Evolutionary conservation across 2,329 filamentous ascomycete genomes (phyloP).

Genomic region (Achaetomium macrosporum): DNA sequence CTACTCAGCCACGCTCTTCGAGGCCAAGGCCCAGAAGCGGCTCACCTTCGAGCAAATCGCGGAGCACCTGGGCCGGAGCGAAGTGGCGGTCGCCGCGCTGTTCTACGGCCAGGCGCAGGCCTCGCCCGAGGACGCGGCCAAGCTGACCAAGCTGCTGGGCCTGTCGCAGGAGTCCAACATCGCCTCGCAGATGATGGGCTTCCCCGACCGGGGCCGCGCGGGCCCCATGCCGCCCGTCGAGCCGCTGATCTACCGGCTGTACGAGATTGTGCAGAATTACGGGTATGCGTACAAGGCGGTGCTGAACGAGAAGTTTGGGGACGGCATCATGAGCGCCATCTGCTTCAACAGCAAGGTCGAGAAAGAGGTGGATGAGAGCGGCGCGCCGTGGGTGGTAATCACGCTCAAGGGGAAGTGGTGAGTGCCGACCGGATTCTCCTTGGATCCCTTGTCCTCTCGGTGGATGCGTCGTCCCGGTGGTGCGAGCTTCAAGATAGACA

Average conservation of each 20-base stretch:
- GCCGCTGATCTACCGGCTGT: constrained; percentile 82
- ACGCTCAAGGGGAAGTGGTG: constrained; percentile 80
- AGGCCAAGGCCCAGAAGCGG: constrained; percentile 68
- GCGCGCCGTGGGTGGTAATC: constrained; percentile 77
- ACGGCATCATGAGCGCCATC: constrained; percentile 96
- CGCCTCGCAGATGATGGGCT: constrained; percentile 59
- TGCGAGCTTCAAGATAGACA: background rate
- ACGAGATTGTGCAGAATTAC: constrained; percentile 95
- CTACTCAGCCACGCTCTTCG: constrained; percentile 68
- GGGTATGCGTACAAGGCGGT: constrained; percentile 94
- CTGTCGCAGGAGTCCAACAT: constrained; percentile 47
- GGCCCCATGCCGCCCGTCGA: constrained; percentile 81
- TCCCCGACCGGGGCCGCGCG: constrained; percentile 73
- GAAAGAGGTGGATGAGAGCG: constrained; percentile 83
- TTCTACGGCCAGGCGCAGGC: constrained; percentile 72
- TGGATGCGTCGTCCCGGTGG: background rate
- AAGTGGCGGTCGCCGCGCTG: constrained; percentile 79
- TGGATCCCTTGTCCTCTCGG: background rate
- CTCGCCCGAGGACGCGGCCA: constrained; percentile 45
- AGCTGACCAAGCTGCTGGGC: constrained; percentile 53
- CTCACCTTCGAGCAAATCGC: constrained; percentile 77
- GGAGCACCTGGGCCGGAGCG: constrained; percentile 64
- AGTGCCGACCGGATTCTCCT: constrained; percentile 27
- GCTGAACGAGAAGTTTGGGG: constrained; percentile 89
- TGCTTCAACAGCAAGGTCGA: constrained; percentile 86